Evolutionary conservation across 257 asterid genomes (phyloP).

Genomic region (Ophiorrhiza pumila): DNA sequence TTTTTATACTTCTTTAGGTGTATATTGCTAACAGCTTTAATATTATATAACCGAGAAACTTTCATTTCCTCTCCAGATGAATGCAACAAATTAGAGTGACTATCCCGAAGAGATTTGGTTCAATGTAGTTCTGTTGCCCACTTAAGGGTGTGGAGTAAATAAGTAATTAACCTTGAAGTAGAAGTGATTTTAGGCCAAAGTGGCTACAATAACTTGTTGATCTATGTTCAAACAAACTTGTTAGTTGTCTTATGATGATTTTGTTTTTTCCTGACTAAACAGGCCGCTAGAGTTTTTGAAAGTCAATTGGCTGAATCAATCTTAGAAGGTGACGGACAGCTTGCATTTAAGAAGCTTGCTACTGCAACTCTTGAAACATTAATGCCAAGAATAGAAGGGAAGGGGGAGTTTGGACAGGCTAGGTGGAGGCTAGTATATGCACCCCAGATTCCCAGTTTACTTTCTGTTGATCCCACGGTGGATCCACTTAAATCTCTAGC

Average conservation of each 20-base stretch:
- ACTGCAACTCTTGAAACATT: slow-evolving; percentile 89
- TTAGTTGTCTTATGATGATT: background rate
- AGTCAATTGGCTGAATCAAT: slow-evolving; percentile 97
- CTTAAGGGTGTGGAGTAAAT: no score
- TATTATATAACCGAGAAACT: background rate
- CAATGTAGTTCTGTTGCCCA: background rate
- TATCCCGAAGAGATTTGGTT: background rate
- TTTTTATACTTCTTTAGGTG: background rate
- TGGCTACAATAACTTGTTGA: background rate
- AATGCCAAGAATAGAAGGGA: slow-evolving; percentile 99
- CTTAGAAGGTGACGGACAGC: slow-evolving; percentile 96
- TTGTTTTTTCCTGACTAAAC: slow-evolving; percentile 21
- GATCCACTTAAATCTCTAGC: slow-evolving; percentile 97
- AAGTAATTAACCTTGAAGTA: background rate
- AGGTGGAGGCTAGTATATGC: slow-evolving; percentile 99
- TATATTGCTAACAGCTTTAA: background rate
- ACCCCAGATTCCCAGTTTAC: slow-evolving; percentile 93
- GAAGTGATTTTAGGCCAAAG: background rate
- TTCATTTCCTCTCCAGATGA: background rate
- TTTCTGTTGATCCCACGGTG: slow-evolving; percentile 86
- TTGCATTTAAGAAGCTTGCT: slow-evolving; percentile 98
- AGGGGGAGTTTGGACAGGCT: slow-evolving; percentile 98
- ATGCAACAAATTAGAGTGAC: background rate
- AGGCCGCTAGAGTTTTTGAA: slow-evolving; percentile 99
- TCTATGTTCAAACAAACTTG: background rate